Base-by-base conservation (phyloP, 768 basidiomycete species). In the Tulasnella sp. region DNA sequence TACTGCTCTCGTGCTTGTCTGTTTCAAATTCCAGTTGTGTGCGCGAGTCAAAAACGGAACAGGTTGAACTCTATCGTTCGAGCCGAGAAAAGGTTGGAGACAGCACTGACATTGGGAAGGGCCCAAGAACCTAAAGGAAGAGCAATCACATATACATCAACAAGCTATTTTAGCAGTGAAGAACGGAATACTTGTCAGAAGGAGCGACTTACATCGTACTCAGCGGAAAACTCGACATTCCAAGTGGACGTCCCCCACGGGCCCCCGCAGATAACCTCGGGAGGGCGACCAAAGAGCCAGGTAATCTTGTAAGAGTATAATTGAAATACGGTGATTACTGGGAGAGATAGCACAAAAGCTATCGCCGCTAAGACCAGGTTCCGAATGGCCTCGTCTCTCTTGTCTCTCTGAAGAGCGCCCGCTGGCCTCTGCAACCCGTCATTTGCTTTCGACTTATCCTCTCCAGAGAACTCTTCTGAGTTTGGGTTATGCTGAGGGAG, bases 1-100 rank as follows among this genome's bases (percentile, higher is more conserved):
- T 77, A 51, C 39, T 79, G 79, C 37, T 79, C 79, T 9, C 79
- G 46, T 23, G 79, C 79, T 32, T 79, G 29, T 26, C 79, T 78
- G 32, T 32, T 40, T 61, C 46, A 48, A 48, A 20, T 48, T 48
- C 46, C 46, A 61, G n/a, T 3, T 23, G 57, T 6, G 23, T 11
- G 57, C 3, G 57, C 26, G 29, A 35, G 35, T 35, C 57, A 5
- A 61, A 61, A 61, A 61, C 13, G 29, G 57, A 61, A 61, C 35
- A 35, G 35, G 35, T 35, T 35, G 35, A 35, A 5, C 35, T 35
- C 5, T 35, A 35, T 35, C 35, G 35, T 35, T 35, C 35, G 35
- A 35, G 35, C 35, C 35, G 35, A 35, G 35, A 61, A 6, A 29
- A 61, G 23, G 5, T 61, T 13, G 7, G 57, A 61, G 13, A 61